phyloP scores from a whole-genome alignment of 768 basidiomycete species.

The Leccinum disarticulatum region DNA sequence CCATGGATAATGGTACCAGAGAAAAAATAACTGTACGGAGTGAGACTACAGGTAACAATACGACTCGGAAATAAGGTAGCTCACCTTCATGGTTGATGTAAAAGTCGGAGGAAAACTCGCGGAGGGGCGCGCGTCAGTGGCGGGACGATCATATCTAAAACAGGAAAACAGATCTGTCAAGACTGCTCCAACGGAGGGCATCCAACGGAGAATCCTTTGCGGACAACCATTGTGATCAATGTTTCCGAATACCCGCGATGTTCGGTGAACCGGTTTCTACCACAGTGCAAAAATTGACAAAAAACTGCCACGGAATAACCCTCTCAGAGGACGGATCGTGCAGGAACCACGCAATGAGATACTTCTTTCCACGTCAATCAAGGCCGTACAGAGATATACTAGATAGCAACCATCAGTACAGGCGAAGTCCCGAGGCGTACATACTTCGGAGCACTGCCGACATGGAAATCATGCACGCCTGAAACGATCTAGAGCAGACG shows the following conservation, averaged over 20 bases:
- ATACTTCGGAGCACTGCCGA: neutral
- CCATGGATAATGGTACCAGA: neutral
- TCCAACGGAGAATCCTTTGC: neutral
- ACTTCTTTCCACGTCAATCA: neutral
- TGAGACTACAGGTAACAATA: neutral
- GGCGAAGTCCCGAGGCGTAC: neutral
- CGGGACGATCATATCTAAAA: neutral
- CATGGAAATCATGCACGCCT: slow-evolving; percentile 21
- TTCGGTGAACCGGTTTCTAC: neutral
- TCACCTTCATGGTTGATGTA: neutral
- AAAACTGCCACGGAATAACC: neutral
- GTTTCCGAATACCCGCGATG: neutral
- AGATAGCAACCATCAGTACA: neutral
- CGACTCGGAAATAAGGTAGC: neutral
- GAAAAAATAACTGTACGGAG: neutral
- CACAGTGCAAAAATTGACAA: neutral
- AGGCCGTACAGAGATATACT: neutral
- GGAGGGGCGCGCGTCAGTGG: neutral
- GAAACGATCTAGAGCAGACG: slow-evolving; percentile 39
- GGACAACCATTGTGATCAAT: neutral
- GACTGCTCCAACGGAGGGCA: too few species aligned
- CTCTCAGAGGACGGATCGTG: too few species aligned
- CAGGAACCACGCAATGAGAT: too few species aligned
- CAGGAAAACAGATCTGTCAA: neutral
- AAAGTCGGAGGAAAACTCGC: too few species aligned